phyloP scores from a whole-genome alignment of 148 eudicot species.

The Vaccinium darrowii region DNA sequence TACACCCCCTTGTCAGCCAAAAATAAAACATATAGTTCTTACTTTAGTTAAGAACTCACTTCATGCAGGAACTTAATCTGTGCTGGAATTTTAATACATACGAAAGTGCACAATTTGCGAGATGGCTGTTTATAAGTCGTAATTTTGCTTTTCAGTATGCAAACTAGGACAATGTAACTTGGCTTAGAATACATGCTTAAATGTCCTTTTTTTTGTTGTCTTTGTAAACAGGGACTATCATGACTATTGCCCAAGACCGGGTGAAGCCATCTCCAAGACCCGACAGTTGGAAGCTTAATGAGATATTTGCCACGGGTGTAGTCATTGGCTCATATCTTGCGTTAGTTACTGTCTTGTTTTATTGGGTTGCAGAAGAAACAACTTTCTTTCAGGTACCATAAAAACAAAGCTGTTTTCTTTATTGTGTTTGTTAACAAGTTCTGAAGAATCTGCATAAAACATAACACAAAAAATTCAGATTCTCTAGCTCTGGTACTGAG shows the following conservation, averaged over 20 bases:
- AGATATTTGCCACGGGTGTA: conserved; percentile 69
- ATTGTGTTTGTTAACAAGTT: not conserved
- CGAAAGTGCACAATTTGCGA: not conserved
- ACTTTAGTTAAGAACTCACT: not conserved
- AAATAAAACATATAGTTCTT: not conserved
- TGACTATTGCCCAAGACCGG: conserved; percentile 71
- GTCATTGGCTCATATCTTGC: conserved; percentile 77
- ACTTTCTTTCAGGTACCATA: conserved; percentile 54
- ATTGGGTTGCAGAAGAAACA: conserved; percentile 49
- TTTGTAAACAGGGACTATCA: conserved; percentile 59
- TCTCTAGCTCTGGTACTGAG: not conserved
- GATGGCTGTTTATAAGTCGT: not conserved
- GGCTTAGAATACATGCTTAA: conserved; percentile 1
- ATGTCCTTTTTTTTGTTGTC: not conserved
- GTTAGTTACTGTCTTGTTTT: conserved; percentile 65
- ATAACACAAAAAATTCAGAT: not conserved
- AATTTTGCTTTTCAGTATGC: not conserved
- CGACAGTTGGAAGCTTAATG: conserved; percentile 76
- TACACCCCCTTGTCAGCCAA: not conserved
- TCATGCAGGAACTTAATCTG: not conserved
- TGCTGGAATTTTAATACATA: not conserved
- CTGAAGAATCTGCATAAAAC: not conserved
- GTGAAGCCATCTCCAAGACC: conserved; percentile 69
- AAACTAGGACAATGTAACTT: not conserved
- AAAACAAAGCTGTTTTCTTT: conserved; percentile 3